These are phyloP conservation scores for Nidularia pulvinata DNA, from an alignment of 768 basidiomycete genomes.

Conservation along the genomic window DNA sequence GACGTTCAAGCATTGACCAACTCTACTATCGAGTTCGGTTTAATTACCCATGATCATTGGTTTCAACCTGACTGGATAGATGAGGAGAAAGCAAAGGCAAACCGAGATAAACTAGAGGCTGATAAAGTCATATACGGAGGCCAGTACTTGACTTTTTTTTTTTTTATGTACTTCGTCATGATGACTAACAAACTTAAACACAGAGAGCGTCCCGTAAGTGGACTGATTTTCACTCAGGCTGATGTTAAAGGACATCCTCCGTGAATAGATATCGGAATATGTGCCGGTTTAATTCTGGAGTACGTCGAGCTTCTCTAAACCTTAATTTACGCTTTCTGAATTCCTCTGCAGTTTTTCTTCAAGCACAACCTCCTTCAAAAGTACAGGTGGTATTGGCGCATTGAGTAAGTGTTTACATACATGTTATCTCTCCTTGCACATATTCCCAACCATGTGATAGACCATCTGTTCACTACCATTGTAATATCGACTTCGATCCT, in stretches of 20 bases:
- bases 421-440: background rate
- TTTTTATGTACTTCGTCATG: too few species aligned
- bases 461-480: background rate
- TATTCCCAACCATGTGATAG: background rate
- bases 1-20: conserved; percentile 19
- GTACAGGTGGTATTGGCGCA: background rate
- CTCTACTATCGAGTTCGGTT: conserved; percentile 47
- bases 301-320: too few species aligned
- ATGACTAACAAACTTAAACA: too few species aligned
- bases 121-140: conserved; percentile 43
- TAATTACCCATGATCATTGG: conserved; percentile 75
- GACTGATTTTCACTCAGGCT: too few species aligned
- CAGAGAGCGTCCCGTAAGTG: too few species aligned
- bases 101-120: conserved; percentile 62
- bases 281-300: too few species aligned
- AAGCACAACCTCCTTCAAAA: too few species aligned
- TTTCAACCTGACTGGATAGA: conserved; percentile 79
- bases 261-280: too few species aligned
- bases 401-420: background rate
- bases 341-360: too few species aligned
- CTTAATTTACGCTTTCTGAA: too few species aligned
- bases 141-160: too few species aligned
- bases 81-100: conserved; percentile 57
- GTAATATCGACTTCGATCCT: background rate
- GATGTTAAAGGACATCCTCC: too few species aligned